These are phyloP conservation scores for Pinus tabuliformis DNA, from an alignment of 75 land plant genomes.

Conservation along the genomic window DNA sequence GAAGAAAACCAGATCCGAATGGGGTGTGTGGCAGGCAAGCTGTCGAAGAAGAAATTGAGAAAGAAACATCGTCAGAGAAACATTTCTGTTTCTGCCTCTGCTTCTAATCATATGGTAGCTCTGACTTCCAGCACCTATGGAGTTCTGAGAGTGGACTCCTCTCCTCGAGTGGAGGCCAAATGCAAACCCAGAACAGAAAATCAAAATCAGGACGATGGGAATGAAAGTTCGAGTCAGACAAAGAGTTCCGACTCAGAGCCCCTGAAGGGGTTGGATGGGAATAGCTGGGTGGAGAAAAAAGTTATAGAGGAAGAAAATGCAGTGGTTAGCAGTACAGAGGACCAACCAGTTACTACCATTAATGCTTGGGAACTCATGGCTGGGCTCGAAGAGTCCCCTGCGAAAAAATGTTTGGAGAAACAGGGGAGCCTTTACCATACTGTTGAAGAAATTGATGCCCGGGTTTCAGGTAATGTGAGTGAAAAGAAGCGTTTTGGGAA, in stretches of 20 bases:
- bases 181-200: background rate
- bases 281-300: background rate
- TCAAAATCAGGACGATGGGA: background rate
- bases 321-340: background rate
- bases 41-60: background rate
- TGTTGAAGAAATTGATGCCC: slow-evolving; percentile 15
- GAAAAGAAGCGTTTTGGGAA: slow-evolving; percentile 2
- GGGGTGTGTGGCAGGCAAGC: slow-evolving; percentile 6
- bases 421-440: slow-evolving; percentile 1
- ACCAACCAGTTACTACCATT: slow-evolving; percentile 10
- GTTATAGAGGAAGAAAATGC: background rate
- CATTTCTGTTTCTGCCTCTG: slow-evolving; percentile 1
- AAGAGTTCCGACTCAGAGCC: background rate
- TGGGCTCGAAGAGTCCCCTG: slow-evolving; percentile 15
- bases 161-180: background rate
- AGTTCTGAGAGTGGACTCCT: slow-evolving; percentile 15
- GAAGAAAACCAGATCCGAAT: background rate
- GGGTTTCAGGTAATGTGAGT: background rate
- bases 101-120: slow-evolving; percentile 26
- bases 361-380: slow-evolving; percentile 43
- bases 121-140: slow-evolving; percentile 40
- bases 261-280: background rate
- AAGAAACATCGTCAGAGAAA: background rate
- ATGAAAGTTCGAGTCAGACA: background rate
- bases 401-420: background rate